These are phyloP conservation scores for Leishmania tropica DNA, from an alignment of 208 protist species.

Conservation along the genomic window DNA sequence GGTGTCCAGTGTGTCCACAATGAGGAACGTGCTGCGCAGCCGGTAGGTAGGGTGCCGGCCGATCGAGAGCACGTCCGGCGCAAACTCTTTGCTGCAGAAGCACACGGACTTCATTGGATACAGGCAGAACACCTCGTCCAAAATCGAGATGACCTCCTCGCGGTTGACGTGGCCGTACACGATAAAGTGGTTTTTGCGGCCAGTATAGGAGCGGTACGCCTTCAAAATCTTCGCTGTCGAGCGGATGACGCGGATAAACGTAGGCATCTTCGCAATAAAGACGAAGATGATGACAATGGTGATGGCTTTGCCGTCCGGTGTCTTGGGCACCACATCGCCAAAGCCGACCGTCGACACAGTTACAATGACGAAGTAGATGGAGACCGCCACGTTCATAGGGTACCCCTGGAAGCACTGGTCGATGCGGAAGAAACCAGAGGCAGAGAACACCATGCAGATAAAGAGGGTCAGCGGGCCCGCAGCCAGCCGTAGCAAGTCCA, in stretches of 20 bases:
- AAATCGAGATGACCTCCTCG: constrained; percentile 75
- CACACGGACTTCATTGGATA: constrained; percentile 87
- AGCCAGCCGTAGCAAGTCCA: constrained; percentile 73
- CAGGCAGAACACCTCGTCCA: constrained; percentile 86
- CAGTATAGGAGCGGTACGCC: constrained; percentile 70
- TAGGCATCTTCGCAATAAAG: constrained; percentile 85
- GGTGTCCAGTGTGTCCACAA: constrained; percentile 62
- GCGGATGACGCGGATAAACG: constrained; percentile 76
- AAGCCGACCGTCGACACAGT: constrained; percentile 86
- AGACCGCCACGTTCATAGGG: constrained; percentile 55
- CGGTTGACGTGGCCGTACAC: constrained; percentile 77
- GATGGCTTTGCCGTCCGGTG: constrained; percentile 59
- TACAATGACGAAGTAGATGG: constrained; percentile 82
- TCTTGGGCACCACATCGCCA: constrained; percentile 78
- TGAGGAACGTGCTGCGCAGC: constrained; percentile 73
- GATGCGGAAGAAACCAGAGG: constrained; percentile 69
- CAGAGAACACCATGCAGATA: constrained; percentile 75
- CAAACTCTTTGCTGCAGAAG: constrained; percentile 82
- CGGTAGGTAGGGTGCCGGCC: constrained; percentile 82
- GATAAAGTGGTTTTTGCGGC: constrained; percentile 74
- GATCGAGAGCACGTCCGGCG: constrained; percentile 65
- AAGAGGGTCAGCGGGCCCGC: constrained; percentile 77
- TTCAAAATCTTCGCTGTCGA: constrained; percentile 64
- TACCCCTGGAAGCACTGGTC: constrained; percentile 75
- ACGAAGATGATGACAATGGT: constrained; percentile 81